phyloP scores from a whole-genome alignment of 306 rosid genomes.

The Sindora glabra region DNA sequence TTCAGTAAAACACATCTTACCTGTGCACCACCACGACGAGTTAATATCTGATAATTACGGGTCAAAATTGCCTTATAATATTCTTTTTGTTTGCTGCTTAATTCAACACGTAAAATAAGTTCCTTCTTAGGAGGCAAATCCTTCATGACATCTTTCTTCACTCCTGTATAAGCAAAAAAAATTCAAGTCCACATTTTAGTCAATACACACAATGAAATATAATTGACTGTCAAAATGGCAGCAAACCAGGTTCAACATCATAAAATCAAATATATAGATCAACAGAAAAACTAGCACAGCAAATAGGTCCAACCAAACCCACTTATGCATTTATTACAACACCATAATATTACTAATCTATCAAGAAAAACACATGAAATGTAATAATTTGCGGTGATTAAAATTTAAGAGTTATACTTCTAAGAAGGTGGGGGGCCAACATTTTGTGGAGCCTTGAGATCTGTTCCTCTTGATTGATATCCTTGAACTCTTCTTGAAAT shows the following conservation, averaged over 20 bases:
- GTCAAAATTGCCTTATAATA: conserved; percentile 96
- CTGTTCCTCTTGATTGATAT: conserved; percentile 98
- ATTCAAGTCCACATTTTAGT: conserved; percentile 3
- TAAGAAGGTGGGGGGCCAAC: conserved; percentile 94
- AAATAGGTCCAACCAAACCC: conserved; percentile 2
- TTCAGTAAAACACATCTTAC: conserved; percentile 32
- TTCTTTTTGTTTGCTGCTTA: conserved; percentile 94
- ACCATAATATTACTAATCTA: no score
- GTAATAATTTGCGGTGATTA: background rate
- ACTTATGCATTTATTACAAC: background rate
- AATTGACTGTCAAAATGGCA: background rate
- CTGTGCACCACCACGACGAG: conserved; percentile 98
- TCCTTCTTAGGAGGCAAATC: conserved; percentile 97
- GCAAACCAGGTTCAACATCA: background rate
- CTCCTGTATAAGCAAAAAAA: conserved; percentile 56
- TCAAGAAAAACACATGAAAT: background rate
- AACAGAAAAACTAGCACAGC: background rate
- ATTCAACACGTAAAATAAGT: conserved; percentile 84
- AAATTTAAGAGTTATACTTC: conserved; percentile 59
- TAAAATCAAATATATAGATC: background rate
- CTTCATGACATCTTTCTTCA: conserved; percentile 99
- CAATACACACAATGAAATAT: background rate
- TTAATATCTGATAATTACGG: conserved; percentile 89
- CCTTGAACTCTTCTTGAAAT: conserved; percentile 95
- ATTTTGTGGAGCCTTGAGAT: conserved; percentile 90